phyloP scores from a whole-genome alignment of 2,329 filamentous ascomycete species.

The Verticillium alfalfae region DNA sequence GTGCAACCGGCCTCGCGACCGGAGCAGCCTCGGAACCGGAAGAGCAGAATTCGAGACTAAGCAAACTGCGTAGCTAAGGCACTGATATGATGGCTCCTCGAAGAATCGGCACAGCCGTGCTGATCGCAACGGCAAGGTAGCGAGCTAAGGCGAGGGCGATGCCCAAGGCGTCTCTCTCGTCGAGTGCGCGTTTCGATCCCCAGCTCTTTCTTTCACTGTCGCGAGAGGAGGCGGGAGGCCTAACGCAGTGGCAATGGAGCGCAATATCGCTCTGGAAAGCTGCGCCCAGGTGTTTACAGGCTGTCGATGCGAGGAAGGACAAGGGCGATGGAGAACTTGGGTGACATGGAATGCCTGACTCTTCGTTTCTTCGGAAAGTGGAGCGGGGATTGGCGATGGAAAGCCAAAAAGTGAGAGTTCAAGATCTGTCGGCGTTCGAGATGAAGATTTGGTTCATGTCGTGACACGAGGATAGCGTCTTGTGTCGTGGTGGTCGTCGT shows the following conservation, averaged over 20 bases:
- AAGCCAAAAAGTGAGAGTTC: neutral
- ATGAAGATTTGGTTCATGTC: neutral
- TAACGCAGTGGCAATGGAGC: constrained; percentile 1
- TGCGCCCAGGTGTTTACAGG: neutral
- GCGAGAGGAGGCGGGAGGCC: neutral
- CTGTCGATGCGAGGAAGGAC: neutral
- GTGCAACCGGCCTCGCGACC: constrained; percentile 57
- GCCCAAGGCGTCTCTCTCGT: neutral
- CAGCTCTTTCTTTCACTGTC: neutral
- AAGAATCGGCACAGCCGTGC: neutral
- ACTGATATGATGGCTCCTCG: constrained; percentile 3
- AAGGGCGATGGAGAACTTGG: neutral
- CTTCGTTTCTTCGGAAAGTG: neutral
- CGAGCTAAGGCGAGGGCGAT: neutral
- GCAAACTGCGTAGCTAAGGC: neutral
- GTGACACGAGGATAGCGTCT: neutral
- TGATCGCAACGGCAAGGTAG: no score
- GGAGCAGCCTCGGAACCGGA: constrained; percentile 49
- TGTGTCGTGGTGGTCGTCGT: neutral
- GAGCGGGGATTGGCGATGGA: neutral
- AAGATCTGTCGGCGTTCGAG: neutral
- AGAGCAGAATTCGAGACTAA: constrained; percentile 14
- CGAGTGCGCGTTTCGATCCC: constrained; percentile 1
- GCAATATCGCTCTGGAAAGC: neutral
- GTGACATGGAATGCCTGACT: neutral